These are phyloP conservation scores for Cenchrus fungigraminus DNA, from an alignment of 176 grass and related monocot genomes.

Conservation along the genomic window DNA sequence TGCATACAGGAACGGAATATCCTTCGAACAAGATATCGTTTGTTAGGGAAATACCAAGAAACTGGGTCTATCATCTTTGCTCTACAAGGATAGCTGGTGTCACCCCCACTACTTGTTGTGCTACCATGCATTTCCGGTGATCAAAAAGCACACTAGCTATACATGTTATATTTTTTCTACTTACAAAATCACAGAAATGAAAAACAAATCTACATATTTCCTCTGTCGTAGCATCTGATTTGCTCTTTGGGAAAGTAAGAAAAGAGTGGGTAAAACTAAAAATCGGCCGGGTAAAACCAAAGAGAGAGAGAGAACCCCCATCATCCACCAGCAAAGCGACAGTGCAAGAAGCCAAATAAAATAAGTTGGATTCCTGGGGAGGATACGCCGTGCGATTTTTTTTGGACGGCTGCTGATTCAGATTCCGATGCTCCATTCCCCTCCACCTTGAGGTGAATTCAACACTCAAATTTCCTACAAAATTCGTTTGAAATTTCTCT, in stretches of 20 bases:
- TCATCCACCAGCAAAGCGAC: conserved; percentile 16
- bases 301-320: background rate
- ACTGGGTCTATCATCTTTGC: background rate
- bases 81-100: conserved; percentile 11
- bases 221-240: background rate
- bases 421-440: conserved; percentile 45
- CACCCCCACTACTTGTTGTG: conserved; percentile 15
- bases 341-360: conserved; percentile 16
- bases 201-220: background rate
- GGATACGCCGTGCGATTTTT: conserved; percentile 47
- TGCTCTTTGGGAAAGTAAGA: background rate
- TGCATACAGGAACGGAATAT: conserved; percentile 31
- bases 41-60: conserved; percentile 8
- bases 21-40: conserved; percentile 28
- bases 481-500: background rate
- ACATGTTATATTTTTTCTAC: background rate
- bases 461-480: background rate
- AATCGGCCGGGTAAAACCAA: background rate
- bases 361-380: conserved; percentile 28
- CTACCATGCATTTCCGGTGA: background rate
- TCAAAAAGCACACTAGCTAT: background rate
- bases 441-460: background rate
- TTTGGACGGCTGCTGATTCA: conserved; percentile 45
- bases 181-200: background rate
- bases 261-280: background rate